Evolutionary conservation across 305 asterid species (phyloP).

Genomic region (Fraxinus ornus): DNA sequence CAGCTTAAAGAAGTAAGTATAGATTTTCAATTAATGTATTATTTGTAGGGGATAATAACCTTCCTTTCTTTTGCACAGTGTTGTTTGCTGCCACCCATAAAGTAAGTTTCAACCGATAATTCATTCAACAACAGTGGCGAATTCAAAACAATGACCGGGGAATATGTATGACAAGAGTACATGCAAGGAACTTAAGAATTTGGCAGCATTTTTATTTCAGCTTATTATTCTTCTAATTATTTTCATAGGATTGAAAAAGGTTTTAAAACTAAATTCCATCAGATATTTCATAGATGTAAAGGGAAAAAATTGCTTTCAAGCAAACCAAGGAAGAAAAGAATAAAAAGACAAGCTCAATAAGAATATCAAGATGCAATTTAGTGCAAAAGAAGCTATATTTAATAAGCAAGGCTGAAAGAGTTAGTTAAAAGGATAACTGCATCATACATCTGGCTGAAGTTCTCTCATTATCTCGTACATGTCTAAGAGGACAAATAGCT

Average conservation of each 20-base stretch:
- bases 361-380: slow-evolving; percentile 7
- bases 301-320: background rate
- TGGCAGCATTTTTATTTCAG: background rate
- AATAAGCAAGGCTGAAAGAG: background rate
- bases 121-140: background rate
- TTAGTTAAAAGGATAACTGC: slow-evolving; percentile 11
- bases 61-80: background rate
- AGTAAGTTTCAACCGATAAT: background rate
- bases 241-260: background rate
- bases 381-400: background rate
- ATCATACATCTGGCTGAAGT: slow-evolving; percentile 75
- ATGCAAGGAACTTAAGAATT: background rate
- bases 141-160: background rate
- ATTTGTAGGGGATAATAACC: background rate
- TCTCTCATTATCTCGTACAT: slow-evolving; percentile 98
- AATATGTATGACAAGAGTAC: background rate
- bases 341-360: background rate
- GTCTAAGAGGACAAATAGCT: slow-evolving; percentile 89
- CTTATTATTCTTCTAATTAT: background rate
- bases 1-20: background rate
- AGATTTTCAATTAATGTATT: background rate
- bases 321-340: slow-evolving; percentile 7
- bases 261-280: background rate
- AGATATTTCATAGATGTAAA: background rate
- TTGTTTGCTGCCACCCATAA: background rate